Percentiles rank a stretch among this genome's conserved stretches.
phyloP scores from a whole-genome alignment of 805 yeast genomes.

The Peterozyma toletana region DNA sequence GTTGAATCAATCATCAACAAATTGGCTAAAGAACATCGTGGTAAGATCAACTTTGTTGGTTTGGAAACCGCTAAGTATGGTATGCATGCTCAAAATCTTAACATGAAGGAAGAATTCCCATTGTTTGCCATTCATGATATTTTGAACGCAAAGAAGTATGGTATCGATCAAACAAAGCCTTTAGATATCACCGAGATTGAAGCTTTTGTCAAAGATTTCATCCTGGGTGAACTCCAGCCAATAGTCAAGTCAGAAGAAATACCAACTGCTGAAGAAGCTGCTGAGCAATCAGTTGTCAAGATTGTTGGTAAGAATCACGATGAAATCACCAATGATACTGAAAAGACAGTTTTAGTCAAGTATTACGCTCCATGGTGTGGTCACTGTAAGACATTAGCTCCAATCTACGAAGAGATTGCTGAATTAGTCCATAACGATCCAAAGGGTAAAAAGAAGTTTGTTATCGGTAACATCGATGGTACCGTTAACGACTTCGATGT shows the following conservation, averaged over 20 bases:
- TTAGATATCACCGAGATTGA: slow-evolving; percentile 54
- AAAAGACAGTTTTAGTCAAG: slow-evolving; percentile 62
- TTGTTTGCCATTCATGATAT: slow-evolving; percentile 82
- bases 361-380: slow-evolving; percentile 98
- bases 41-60: slow-evolving; percentile 80
- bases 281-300: slow-evolving; percentile 60
- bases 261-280: slow-evolving; percentile 51
- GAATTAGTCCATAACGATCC: slow-evolving; percentile 48
- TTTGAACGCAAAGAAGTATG: slow-evolving; percentile 63
- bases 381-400: slow-evolving; percentile 88
- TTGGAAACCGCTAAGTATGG: slow-evolving; percentile 77
- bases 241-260: slow-evolving; percentile 78
- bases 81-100: slow-evolving; percentile 78
- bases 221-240: slow-evolving; percentile 61
- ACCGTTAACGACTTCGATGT: slow-evolving; percentile 82
- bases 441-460: slow-evolving; percentile 43
- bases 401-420: slow-evolving; percentile 82
- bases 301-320: slow-evolving; percentile 84
- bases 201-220: slow-evolving; percentile 55
- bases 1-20: slow-evolving; percentile 45
- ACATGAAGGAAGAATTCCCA: slow-evolving; percentile 82
- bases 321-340: slow-evolving; percentile 53
- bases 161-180: slow-evolving; percentile 52
- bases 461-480: slow-evolving; percentile 84
- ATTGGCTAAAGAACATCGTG: slow-evolving; percentile 70